Evolutionary conservation across 306 rosid species (phyloP), one percentile per base, ranked within the genome.

Genomic region (Lablab purpureus): DNA sequence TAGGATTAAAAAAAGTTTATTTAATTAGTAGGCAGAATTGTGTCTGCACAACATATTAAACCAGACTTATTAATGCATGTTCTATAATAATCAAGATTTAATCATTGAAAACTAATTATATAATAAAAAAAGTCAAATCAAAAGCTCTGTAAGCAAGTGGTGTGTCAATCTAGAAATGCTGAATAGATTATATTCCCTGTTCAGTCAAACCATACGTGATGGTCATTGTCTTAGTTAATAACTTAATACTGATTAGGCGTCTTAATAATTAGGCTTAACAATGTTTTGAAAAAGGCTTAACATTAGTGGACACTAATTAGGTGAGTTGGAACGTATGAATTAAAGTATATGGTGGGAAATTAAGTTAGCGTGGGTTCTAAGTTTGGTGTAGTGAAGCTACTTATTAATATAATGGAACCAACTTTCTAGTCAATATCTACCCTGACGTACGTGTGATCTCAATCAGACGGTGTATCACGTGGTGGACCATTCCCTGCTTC

Each of bases 401-500:
- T 28, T 8, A 18, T 71, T 70, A 55, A 76, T 28, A 51, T 15
- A 84, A 55, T 68, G 10, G 19, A n/a, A 27, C 23, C 32, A 22
- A 22, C 19, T 18, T 32, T 10, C 36, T 34, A 30, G 79, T 78
- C 66, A 71, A 60, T 40, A 63, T 46, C 25, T 43, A 72, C 59
- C 67, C n/a, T 49, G 54, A 36, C 47, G 70, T 64, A 64, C 58
- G 28, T 18, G n/a, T 69, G 43, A 41, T 72, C 28, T 81, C 71
- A 74, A 84, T 41, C 78, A 68, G 18, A 73, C 65, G 41, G 79
- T 50, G 14, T 21, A 66, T 83, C 85, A 81, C 68, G 80, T 81
- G 87, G 85, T 71, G 76, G 85, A 83, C 78, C 86, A 76, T 71
- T 73, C 67, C 80, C 74, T 80, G 84, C 74, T 78, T 32, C 58